Conservation (phyloP, 495 filamentous ascomycete genomes). For the Clavariopsis aquatica region DNA sequence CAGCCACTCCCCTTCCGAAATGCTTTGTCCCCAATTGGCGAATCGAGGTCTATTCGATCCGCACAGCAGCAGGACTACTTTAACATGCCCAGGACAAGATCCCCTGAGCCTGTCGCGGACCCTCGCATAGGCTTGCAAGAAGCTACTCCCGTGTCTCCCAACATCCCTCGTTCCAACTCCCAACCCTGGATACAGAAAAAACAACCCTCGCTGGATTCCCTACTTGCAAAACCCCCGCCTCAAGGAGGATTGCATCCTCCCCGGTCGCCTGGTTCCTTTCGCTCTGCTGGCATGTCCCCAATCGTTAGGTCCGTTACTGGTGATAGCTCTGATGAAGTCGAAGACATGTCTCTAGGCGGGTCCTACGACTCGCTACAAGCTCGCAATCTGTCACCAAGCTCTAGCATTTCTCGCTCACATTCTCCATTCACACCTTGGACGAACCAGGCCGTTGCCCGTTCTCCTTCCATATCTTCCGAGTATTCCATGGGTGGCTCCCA, state of each 20-base stretch:
- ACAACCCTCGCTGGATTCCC: constrained; percentile 46
- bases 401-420: constrained; percentile 58
- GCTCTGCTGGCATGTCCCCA: constrained; percentile 53
- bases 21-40: constrained; percentile 32
- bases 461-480: constrained; percentile 81
- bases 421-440: constrained; percentile 65
- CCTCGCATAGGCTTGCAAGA: constrained; percentile 33
- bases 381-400: constrained; percentile 46
- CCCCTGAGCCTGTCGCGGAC: constrained; percentile 51
- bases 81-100: constrained; percentile 50
- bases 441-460: constrained; percentile 59
- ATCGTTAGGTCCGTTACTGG: constrained; percentile 58
- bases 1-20: constrained; percentile 28
- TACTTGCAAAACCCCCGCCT: constrained; percentile 50
- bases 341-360: constrained; percentile 40
- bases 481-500: constrained; percentile 61
- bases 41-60: constrained; percentile 38
- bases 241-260: constrained; percentile 58
- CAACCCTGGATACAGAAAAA: constrained; percentile 45
- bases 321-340: constrained; percentile 65
- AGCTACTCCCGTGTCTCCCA: constrained; percentile 31
- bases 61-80: constrained; percentile 45
- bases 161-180: constrained; percentile 37
- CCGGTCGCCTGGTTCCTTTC: constrained; percentile 51
- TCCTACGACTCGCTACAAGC: constrained; percentile 38